Percentiles rank a stretch among this genome's conserved stretches.
phyloP scores from a whole-genome alignment of 2,329 filamentous ascomycete species.

The Trichoderma aggressivum region DNA sequence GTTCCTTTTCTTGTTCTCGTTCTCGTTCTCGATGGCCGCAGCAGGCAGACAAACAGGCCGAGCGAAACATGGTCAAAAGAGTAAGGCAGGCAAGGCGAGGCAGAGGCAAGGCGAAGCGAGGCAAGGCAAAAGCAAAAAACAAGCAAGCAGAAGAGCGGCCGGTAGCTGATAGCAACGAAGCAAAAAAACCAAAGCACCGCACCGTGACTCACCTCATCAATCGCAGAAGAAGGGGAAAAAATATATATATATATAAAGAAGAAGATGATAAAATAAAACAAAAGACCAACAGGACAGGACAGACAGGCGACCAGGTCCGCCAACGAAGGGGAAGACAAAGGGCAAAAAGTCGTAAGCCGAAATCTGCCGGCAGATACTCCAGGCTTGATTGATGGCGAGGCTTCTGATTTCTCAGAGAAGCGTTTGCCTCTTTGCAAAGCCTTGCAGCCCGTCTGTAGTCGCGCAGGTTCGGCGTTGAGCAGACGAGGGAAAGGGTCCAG shows the following conservation, averaged over 20 bases:
- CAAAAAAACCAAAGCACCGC: background rate
- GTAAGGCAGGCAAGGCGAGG: background rate
- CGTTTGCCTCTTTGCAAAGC: slow-evolving; percentile 8
- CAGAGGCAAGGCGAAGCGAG: background rate
- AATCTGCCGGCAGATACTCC: slow-evolving; percentile 12
- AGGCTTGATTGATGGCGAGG: background rate
- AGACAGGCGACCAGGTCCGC: background rate
- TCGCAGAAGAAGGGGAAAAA: background rate
- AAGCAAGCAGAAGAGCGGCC: background rate
- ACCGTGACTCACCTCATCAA: slow-evolving; percentile 17
- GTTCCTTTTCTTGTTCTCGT: background rate
- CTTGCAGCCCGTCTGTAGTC: slow-evolving; percentile 17
- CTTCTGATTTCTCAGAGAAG: background rate
- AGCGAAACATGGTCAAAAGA: background rate
- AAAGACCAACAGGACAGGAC: background rate
- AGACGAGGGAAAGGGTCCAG: slow-evolving; percentile 20
- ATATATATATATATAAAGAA: background rate
- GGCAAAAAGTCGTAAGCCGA: slow-evolving; percentile 7
- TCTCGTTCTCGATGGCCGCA: background rate
- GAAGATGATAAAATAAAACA: background rate
- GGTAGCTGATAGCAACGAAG: background rate
- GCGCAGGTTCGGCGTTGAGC: slow-evolving; percentile 18
- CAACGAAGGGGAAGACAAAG: background rate
- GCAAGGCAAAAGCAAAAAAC: background rate
- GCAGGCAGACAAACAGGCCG: background rate